phyloP scores from a whole-genome alignment of 2,329 filamentous ascomycete genomes.

The Aspergillus pseudonomiae region DNA sequence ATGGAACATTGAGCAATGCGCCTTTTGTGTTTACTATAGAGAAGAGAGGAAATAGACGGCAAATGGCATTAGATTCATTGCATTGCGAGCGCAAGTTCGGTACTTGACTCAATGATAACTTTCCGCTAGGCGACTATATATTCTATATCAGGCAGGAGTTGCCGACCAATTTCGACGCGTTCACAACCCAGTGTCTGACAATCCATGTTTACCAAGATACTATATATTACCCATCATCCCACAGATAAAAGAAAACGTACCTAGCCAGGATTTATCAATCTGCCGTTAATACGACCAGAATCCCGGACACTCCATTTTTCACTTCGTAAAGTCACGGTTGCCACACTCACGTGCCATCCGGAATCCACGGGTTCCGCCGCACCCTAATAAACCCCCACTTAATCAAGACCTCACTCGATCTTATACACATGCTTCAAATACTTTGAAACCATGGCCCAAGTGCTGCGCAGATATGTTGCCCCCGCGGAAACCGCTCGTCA shows the following conservation, averaged over 20 bases:
- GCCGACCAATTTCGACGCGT: background rate
- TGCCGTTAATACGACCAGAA: background rate
- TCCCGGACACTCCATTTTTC: background rate
- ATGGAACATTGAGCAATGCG: too few relatives aligned
- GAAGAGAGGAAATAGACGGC: too few relatives aligned
- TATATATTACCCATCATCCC: background rate
- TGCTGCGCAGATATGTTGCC: slow-evolving; percentile 17
- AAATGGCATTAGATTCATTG: too few relatives aligned
- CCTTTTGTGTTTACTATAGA: too few relatives aligned
- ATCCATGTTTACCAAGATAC: background rate
- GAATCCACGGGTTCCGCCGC: background rate
- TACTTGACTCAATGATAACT: too few relatives aligned
- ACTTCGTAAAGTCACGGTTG: background rate
- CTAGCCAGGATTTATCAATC: background rate
- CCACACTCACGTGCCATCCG: background rate
- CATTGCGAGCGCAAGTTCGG: too few relatives aligned
- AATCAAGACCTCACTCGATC: background rate
- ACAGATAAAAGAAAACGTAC: too few relatives aligned
- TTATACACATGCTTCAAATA: background rate
- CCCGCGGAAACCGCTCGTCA: slow-evolving; percentile 29
- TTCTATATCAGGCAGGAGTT: background rate
- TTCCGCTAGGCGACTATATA: background rate
- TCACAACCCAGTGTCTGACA: background rate
- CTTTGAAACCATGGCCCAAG: background rate
- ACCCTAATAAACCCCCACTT: background rate